Base-by-base conservation (phyloP, 306 rosid genomes). In the Herpetospermum pedunculosum region DNA sequence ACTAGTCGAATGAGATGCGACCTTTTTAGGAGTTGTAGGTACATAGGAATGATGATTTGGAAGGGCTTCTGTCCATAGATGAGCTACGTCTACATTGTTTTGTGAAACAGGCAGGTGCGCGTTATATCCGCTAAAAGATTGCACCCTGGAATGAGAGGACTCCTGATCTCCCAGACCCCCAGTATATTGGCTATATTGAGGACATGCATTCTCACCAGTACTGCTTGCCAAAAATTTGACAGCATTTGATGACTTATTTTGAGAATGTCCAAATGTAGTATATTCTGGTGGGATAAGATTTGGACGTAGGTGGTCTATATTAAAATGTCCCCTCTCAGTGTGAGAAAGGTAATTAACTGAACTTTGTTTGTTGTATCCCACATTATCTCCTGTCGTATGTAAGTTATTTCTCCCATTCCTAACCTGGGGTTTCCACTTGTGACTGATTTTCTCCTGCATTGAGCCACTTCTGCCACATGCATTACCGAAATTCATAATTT, bases 41-140 rank as follows among this genome's bases (percentile, higher is more conserved):
- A 83, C 85, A 21, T 76, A 18, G 70, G 94, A 81, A 46, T 68
- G 60, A 26, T 77, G 89, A 69, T 75, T 82, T n/a, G 89, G 58
- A 32, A 75, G 49, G 85, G 76, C 50, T 70, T 92, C 75, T 83
- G 88, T 77, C 93, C 96, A 88, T 55, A 85, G 75, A 72, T 74
- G 86, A 80, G 92, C 84, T 79, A 86, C 85, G 71, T 85, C 92
- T 78, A 80, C 88, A 78, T 77, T 81, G 52, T 80, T 75, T 52
- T 64, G 87, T 43, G 89, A 73, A 84, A 84, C 85, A 62, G 85
- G 81, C 74, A 64, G 88, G 75, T 86, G 87, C 9, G 80, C 54
- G 74, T 87, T 79, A 78, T 90, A 88, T 72, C 86, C 82, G 75
- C 90, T 89, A n/a, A 78, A 77, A 38, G 70, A 76, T 65, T 77